A percentile compares a stretch with the other conserved stretches of the same genome.
These are phyloP conservation scores for Coccomyxa sp. DNA, from an alignment of 139 green algal species.

Conservation along the genomic window DNA sequence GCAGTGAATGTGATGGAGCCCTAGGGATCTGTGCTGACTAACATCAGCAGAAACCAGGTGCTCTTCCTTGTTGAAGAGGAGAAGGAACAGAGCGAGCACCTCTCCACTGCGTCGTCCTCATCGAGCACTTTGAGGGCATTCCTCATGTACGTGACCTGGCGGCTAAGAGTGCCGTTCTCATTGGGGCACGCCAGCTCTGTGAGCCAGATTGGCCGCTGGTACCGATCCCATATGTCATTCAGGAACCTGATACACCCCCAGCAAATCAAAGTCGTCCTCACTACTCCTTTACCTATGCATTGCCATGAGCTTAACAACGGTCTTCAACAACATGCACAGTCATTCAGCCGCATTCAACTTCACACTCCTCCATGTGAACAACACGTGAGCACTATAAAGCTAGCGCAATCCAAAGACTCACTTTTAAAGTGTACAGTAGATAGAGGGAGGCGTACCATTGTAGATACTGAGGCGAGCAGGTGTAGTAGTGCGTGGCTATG, in stretches of 20 bases:
- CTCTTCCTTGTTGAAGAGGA: no score
- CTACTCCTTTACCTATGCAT: no score
- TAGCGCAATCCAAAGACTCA: no score
- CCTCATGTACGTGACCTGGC: not conserved
- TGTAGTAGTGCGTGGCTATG: constrained; percentile 15
- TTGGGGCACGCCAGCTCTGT: constrained; percentile 2
- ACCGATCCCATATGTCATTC: not conserved
- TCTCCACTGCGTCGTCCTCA: not conserved
- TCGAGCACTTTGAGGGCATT: not conserved
- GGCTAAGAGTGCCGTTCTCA: not conserved
- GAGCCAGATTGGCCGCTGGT: not conserved
- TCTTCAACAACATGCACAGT: no score
- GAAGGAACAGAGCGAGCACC: not conserved
- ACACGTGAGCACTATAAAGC: no score
- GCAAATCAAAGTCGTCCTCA: not conserved
- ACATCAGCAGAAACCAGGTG: no score
- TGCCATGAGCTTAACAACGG: no score
- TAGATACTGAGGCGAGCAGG: constrained; percentile 7
- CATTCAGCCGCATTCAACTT: no score
- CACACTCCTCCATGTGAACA: no score
- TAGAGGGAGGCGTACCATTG: not conserved
- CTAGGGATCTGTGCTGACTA: not conserved
- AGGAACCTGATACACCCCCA: not conserved
- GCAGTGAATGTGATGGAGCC: no score
- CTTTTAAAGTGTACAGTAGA: no score